These are phyloP conservation scores for Orbilia blumenaviensis DNA, from an alignment of 2,329 filamentous ascomycete genomes.

Conservation along the genomic window DNA sequence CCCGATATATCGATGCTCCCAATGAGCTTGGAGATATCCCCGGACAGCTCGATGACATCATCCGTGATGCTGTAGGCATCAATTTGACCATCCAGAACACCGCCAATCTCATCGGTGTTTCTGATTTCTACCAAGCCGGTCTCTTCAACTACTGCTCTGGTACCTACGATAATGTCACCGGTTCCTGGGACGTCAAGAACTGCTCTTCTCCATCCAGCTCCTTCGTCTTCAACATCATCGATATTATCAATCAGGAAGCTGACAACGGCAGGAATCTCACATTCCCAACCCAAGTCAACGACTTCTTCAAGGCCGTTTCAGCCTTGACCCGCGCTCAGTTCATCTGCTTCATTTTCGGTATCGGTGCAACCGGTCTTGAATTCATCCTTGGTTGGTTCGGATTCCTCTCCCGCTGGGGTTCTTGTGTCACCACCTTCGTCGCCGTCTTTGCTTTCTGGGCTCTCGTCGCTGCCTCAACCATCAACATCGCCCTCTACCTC, in stretches of 20 bases:
- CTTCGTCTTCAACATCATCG: constrained; percentile 79
- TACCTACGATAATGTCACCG: constrained; percentile 64
- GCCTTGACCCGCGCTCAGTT: constrained; percentile 75
- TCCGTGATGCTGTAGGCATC: constrained; percentile 54
- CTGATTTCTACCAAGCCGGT: constrained; percentile 80
- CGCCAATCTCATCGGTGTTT: constrained; percentile 70
- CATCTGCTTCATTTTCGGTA: constrained; percentile 77
- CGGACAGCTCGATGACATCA: constrained; percentile 57
- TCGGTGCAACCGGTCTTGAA: constrained; percentile 76
- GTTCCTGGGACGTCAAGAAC: constrained; percentile 65
- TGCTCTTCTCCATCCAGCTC: constrained; percentile 78
- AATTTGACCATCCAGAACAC: constrained; percentile 64
- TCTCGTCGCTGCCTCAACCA: constrained; percentile 72
- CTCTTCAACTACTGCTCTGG: constrained; percentile 85
- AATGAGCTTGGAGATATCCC: constrained; percentile 33
- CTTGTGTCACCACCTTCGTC: constrained; percentile 81
- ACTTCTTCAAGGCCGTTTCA: constrained; percentile 76
- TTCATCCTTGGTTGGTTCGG: constrained; percentile 57
- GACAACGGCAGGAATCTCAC: constrained; percentile 68
- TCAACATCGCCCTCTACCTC: constrained; percentile 77
- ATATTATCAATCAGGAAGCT: constrained; percentile 70
- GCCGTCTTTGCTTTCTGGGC: constrained; percentile 70
- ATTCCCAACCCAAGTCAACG: constrained; percentile 73
- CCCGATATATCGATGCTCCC: constrained; percentile 59
- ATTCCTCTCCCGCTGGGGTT: constrained; percentile 73